Evolutionary conservation across 1,284 basidiomycete genomes (phyloP).

Genomic region (Coniferiporia weirii): DNA sequence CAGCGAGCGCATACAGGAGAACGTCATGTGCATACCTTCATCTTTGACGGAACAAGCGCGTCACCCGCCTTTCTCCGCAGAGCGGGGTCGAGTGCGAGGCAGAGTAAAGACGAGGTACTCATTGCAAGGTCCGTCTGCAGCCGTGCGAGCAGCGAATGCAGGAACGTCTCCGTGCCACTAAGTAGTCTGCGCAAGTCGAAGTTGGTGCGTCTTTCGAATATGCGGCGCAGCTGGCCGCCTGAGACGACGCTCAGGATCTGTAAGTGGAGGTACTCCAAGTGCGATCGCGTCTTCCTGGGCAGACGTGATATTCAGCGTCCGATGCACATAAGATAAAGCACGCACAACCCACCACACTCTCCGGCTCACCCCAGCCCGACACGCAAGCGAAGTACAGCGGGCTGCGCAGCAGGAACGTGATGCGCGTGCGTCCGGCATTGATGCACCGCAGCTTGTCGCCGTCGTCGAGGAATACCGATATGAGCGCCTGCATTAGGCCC

Average conservation of each 20-base stretch:
- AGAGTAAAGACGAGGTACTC: constrained; percentile 76
- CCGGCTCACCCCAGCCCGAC: constrained; percentile 90
- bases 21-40: constrained; percentile 50
- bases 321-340: too few relatives aligned
- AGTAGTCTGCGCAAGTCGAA: constrained; percentile 86
- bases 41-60: constrained; percentile 72
- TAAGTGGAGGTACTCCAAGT: constrained; percentile 91
- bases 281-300: constrained; percentile 75
- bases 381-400: constrained; percentile 91
- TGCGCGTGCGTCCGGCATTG: constrained; percentile 69
- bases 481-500: constrained; percentile 91
- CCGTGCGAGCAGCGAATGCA: constrained; percentile 63
- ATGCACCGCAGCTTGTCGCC: constrained; percentile 79
- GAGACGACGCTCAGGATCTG: constrained; percentile 91
- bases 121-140: constrained; percentile 79
- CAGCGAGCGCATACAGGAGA: not conserved
- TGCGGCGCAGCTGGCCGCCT: constrained; percentile 73
- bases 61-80: constrained; percentile 72
- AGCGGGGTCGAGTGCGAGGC: constrained; percentile 66
- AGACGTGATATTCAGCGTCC: constrained; percentile 1
- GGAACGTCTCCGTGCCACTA: constrained; percentile 80
- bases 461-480: constrained; percentile 87
- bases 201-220: constrained; percentile 86
- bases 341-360: constrained; percentile 72
- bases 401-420: constrained; percentile 80